Evolutionary conservation across 495 filamentous ascomycete genomes (phyloP).

Genomic region (Cercophora newfieldiana): DNA sequence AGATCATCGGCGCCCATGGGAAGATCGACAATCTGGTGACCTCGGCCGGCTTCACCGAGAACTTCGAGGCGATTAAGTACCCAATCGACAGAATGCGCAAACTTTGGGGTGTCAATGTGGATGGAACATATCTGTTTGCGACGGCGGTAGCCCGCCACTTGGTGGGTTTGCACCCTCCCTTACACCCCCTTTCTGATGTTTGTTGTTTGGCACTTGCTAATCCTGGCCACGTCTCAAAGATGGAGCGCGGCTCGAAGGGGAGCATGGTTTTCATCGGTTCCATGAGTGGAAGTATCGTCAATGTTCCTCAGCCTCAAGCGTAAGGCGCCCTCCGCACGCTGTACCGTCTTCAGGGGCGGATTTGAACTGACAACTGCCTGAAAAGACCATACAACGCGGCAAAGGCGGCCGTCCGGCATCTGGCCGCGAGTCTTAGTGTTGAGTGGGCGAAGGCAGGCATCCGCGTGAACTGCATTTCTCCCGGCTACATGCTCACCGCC

Average conservation of each 20-base stretch:
- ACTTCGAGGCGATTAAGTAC: conserved; percentile 87
- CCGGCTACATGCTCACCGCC: conserved; percentile 93
- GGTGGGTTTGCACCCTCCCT: conserved; percentile 20
- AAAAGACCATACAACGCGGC: conserved; percentile 77
- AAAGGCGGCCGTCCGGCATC: conserved; percentile 85
- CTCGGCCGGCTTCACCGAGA: conserved; percentile 94
- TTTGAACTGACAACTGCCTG: background rate
- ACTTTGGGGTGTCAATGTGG: conserved; percentile 91
- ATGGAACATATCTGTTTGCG: conserved; percentile 90
- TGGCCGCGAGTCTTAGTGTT: conserved; percentile 77
- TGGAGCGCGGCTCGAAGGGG: conserved; percentile 73
- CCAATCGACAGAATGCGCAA: conserved; percentile 86
- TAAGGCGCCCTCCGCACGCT: conserved; percentile 28
- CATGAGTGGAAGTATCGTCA: conserved; percentile 92
- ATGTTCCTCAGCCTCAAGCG: conserved; percentile 90
- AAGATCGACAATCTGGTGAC: conserved; percentile 91
- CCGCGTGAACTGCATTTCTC: conserved; percentile 87
- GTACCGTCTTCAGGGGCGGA: background rate
- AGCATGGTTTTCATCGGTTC: conserved; percentile 93
- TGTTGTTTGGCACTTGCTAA: background rate
- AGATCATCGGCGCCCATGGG: conserved; percentile 68
- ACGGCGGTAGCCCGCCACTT: conserved; percentile 83
- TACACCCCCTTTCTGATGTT: background rate
- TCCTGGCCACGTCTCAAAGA: conserved; percentile 33
- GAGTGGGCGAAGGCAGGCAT: conserved; percentile 86